Evolutionary conservation across 1,139 yeast species (phyloP).

Genomic region (Yamadazyma taylorii): DNA sequence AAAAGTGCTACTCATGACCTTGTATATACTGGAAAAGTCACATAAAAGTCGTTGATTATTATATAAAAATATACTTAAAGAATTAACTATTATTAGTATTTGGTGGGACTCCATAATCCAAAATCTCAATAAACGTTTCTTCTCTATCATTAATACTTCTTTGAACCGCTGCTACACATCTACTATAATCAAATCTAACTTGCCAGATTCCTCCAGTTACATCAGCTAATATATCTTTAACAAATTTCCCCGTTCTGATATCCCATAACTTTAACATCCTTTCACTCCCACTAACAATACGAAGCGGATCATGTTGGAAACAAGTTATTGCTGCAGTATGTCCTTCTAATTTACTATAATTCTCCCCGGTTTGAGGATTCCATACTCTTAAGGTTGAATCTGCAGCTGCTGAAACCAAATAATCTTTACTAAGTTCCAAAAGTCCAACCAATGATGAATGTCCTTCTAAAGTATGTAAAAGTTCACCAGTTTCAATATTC

Average conservation of each 20-base stretch:
- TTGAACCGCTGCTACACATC: conserved; percentile 94
- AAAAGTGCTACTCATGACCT: not conserved
- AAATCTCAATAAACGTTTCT: conserved; percentile 70
- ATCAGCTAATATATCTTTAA: conserved; percentile 73
- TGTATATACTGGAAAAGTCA: conserved; percentile 1
- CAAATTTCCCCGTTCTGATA: conserved; percentile 70
- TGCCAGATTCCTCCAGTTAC: conserved; percentile 92
- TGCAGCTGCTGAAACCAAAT: conserved; percentile 94
- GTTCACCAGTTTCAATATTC: conserved; percentile 78
- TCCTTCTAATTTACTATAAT: conserved; percentile 71
- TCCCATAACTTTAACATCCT: conserved; percentile 82
- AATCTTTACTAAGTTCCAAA: conserved; percentile 72
- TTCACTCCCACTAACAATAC: conserved; percentile 88
- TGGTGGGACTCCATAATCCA: conserved; percentile 68
- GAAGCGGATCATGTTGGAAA: conserved; percentile 83
- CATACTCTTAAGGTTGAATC: conserved; percentile 89
- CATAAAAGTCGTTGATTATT: not conserved
- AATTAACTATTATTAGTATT: no score
- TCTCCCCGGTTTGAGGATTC: conserved; percentile 80
- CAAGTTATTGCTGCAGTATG: conserved; percentile 91
- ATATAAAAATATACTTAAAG: not conserved
- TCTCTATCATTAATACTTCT: conserved; percentile 46
- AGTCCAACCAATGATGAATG: conserved; percentile 90
- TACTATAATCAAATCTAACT: conserved; percentile 77
- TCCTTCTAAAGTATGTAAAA: conserved; percentile 69